Evolutionary conservation across 1,284 basidiomycete species (phyloP), one percentile per base, ranked within the genome.

Genomic region (Trichosporon coremiiforme): DNA sequence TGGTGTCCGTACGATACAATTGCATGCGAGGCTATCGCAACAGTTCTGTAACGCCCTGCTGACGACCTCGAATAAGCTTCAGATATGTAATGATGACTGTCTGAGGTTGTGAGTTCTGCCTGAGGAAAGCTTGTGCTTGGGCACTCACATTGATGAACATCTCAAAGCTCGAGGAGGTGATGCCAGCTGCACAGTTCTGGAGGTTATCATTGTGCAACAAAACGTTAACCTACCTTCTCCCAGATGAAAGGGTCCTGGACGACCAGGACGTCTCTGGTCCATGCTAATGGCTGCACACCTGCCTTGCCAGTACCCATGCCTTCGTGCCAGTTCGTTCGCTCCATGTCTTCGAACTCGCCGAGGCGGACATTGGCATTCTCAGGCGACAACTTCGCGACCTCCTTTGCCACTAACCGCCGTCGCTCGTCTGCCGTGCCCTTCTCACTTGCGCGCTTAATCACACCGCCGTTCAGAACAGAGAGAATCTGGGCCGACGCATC

Each of bases 201-300:
- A 41, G 38, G 38, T 41, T 41, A 41, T 15, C 38, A 41, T 25
- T 25, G 25, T 12, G 10, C 10, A 12, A 13, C 12, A 15, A 41
- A 13, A 15, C 38, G 38, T 4, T 12, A 13, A 45, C 41, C 70
- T 66, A 83, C 83, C 78, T 84, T 84, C 47, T 77, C 72, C 75
- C 80, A 80, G 41, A 84, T 73, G 71, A 84, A 83, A 2, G 83
- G 83, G 69, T 84, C 83, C 68, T 84, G 83, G 0, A 84, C 80
- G 17, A 84, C 75, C 15, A 84, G 57, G 33, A 25, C 60, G 8
- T 63, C 53, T 33, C 29, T 62, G 12, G 57, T 62, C 57, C 57
- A 62, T 7, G 31, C 31, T 22, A 62, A 35, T 31, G 57, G 57
- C 57, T 62, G 57, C 9, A 62, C 57, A 9, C 57, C 57, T 9